A percentile compares a stretch with the other conserved stretches of the same genome.
Evolutionary conservation across 805 yeast genomes (phyloP).

Genomic region (Tanozyma kutaoensis): DNA sequence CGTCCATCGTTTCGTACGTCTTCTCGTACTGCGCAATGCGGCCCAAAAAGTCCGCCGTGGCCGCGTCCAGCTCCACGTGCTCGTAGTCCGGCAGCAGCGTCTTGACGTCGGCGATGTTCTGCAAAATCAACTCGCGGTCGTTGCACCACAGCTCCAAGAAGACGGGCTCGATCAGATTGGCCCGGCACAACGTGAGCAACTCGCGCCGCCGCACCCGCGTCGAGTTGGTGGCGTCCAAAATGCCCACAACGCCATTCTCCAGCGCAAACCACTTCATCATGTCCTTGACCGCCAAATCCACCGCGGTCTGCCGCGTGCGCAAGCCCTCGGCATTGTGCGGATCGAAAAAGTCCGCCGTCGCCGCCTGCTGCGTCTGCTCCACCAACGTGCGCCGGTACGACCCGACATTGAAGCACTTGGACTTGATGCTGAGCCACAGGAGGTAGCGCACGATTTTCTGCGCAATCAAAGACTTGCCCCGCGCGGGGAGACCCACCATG

Average conservation of each 20-base stretch:
- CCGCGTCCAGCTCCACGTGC: constrained; percentile 55
- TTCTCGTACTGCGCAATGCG: constrained; percentile 66
- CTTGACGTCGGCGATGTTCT: constrained; percentile 77
- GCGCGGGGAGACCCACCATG: constrained; percentile 79
- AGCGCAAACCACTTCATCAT: constrained; percentile 79
- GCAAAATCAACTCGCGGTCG: constrained; percentile 62
- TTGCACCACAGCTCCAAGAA: constrained; percentile 89
- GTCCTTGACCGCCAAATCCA: constrained; percentile 57
- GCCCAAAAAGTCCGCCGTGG: constrained; percentile 56
- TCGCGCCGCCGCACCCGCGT: constrained; percentile 58
- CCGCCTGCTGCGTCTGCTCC: constrained; percentile 22
- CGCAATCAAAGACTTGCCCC: constrained; percentile 91
- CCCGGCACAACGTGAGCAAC: constrained; percentile 48
- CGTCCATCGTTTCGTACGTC: constrained; percentile 65
- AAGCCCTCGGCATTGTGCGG: constrained; percentile 52
- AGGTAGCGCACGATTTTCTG: constrained; percentile 88
- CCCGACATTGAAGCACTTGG: constrained; percentile 86
- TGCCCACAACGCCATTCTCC: constrained; percentile 80
- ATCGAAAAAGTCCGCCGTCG: constrained; percentile 71
- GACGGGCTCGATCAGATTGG: constrained; percentile 70
- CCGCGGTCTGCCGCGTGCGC: constrained; percentile 53
- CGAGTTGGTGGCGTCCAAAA: constrained; percentile 87
- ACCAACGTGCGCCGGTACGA: constrained; percentile 53
- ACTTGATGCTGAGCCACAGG: constrained; percentile 81
- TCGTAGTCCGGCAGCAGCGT: constrained; percentile 76